phyloP scores from a whole-genome alignment of 1,139 yeast genomes.

The Pichia sorboxylosa region DNA sequence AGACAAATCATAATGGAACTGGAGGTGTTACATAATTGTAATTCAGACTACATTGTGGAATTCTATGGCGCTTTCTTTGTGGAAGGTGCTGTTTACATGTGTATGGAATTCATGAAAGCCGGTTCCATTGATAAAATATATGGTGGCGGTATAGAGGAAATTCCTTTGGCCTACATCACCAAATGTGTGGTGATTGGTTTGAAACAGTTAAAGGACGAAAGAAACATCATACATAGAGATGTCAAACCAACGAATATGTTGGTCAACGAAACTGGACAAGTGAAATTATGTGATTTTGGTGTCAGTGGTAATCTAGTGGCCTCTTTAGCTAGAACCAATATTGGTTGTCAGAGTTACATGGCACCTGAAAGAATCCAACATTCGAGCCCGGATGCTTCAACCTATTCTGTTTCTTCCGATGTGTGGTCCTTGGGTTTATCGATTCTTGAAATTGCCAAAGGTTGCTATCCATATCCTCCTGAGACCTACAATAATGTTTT shows the following conservation, averaged over 20 bases:
- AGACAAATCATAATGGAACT: conserved; percentile 92
- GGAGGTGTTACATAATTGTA: conserved; percentile 84
- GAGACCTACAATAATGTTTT: conserved; percentile 85
- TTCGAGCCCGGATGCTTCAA: conserved; percentile 48
- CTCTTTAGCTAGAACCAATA: conserved; percentile 87
- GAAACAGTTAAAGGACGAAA: conserved; percentile 73
- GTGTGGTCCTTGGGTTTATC: conserved; percentile 93
- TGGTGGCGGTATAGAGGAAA: conserved; percentile 59
- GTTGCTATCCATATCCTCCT: conserved; percentile 90
- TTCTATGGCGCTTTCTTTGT: conserved; percentile 95
- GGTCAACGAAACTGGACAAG: conserved; percentile 69
- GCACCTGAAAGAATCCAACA: conserved; percentile 93
- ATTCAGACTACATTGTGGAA: conserved; percentile 82
- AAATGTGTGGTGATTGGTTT: conserved; percentile 76
- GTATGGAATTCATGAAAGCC: conserved; percentile 98
- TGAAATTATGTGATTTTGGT: conserved; percentile 93
- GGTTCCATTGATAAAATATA: conserved; percentile 87
- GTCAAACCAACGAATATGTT: conserved; percentile 94
- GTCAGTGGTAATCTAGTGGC: conserved; percentile 94
- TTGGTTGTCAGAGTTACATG: conserved; percentile 98
- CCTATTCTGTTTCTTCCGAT: conserved; percentile 91
- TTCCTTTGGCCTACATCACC: conserved; percentile 70
- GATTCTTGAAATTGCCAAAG: conserved; percentile 79
- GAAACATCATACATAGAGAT: conserved; percentile 91
- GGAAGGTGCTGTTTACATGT: conserved; percentile 96